Percentiles rank a stretch among this genome's conserved stretches.
Evolutionary conservation across 208 protist genomes (phyloP).

Genomic region (Perkinsela sp.): DNA sequence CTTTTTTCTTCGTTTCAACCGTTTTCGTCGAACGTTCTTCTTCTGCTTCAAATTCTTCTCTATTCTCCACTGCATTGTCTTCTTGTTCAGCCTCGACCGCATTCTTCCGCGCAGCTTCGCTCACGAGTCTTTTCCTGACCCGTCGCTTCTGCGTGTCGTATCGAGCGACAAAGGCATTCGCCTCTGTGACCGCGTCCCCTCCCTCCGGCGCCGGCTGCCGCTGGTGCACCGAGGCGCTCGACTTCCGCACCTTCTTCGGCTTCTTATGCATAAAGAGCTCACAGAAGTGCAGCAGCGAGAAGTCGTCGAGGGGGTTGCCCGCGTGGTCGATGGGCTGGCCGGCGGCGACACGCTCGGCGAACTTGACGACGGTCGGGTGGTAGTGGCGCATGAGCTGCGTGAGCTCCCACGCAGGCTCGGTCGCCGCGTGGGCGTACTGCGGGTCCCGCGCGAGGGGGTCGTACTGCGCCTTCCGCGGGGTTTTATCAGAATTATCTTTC

Average conservation of each 20-base stretch:
- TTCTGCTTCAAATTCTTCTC: too few relatives aligned
- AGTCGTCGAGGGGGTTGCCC: constrained; percentile 56
- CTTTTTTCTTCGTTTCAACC: too few relatives aligned
- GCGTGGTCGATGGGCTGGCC: constrained; percentile 55
- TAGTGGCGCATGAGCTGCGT: constrained; percentile 37
- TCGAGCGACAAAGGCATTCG: background rate
- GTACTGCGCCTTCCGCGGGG: constrained; percentile 11
- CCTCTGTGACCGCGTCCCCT: background rate
- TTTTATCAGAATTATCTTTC: background rate
- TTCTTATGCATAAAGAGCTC: constrained; percentile 61
- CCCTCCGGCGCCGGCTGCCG: background rate
- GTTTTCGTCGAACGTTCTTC: too few relatives aligned
- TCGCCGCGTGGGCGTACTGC: constrained; percentile 30
- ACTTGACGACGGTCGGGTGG: constrained; percentile 56
- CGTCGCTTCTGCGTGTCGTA: background rate
- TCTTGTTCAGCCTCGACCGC: too few relatives aligned
- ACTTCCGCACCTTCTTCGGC: constrained; percentile 6
- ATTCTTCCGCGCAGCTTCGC: too few relatives aligned
- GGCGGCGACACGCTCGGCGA: constrained; percentile 46
- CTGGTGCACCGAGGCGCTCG: background rate
- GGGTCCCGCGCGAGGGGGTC: constrained; percentile 50
- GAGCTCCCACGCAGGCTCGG: constrained; percentile 41
- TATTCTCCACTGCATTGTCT: too few relatives aligned
- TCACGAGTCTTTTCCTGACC: too few relatives aligned
- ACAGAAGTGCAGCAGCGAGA: constrained; percentile 47